These are phyloP conservation scores for Fusarium humuli DNA, from an alignment of 2,329 filamentous ascomycete genomes.

Conservation along the genomic window DNA sequence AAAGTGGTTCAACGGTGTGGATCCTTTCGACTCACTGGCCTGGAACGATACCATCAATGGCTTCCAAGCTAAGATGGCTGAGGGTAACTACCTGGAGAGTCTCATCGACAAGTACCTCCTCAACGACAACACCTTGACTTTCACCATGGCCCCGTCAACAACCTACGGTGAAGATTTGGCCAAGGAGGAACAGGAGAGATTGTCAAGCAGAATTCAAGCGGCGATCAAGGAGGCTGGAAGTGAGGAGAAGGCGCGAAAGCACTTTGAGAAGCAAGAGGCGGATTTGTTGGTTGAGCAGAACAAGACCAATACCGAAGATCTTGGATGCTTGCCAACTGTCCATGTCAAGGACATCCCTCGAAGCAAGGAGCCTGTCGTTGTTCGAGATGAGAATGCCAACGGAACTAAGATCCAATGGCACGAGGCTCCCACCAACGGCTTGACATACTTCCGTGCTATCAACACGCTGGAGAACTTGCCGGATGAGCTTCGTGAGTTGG, in stretches of 20 bases:
- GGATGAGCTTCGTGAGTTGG: slow-evolving; percentile 82
- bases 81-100: slow-evolving; percentile 84
- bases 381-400: slow-evolving; percentile 74
- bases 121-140: slow-evolving; percentile 86
- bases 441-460: slow-evolving; percentile 95
- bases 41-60: slow-evolving; percentile 90
- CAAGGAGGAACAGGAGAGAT: slow-evolving; percentile 79
- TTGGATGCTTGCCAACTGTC: slow-evolving; percentile 89
- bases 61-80: slow-evolving; percentile 81
- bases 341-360: slow-evolving; percentile 90
- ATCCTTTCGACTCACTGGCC: slow-evolving; percentile 89
- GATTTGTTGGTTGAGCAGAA: slow-evolving; percentile 85
- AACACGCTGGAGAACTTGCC: slow-evolving; percentile 83
- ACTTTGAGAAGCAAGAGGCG: slow-evolving; percentile 81
- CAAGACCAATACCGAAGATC: slow-evolving; percentile 83
- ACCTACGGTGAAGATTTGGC: slow-evolving; percentile 79
- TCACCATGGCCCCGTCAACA: slow-evolving; percentile 91
- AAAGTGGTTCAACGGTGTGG: slow-evolving; percentile 94
- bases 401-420: slow-evolving; percentile 85
- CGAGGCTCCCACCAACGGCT: slow-evolving; percentile 91
- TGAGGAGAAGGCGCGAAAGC: slow-evolving; percentile 75
- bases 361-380: slow-evolving; percentile 69
- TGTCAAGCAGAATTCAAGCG: slow-evolving; percentile 79
- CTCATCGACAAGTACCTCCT: slow-evolving; percentile 91
- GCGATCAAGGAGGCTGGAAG: slow-evolving; percentile 76